phyloP scores from a whole-genome alignment of 2,329 filamentous ascomycete species.

The Setomelanomma holmii region DNA sequence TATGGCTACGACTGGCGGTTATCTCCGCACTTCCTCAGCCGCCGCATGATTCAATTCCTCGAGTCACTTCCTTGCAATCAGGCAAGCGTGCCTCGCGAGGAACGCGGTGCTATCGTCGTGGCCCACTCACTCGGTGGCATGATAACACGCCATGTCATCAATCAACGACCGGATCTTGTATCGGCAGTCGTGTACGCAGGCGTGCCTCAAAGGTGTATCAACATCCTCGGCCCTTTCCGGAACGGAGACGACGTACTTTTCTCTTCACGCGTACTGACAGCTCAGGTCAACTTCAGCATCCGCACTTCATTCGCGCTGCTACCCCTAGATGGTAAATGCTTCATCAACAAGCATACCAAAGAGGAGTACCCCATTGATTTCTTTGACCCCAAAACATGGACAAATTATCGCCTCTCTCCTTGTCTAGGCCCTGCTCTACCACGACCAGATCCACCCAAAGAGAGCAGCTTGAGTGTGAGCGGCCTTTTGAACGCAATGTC shows the following conservation, averaged over 20 bases:
- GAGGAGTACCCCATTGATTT: constrained; percentile 86
- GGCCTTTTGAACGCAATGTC: constrained; percentile 57
- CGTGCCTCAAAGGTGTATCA: constrained; percentile 84
- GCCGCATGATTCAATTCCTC: constrained; percentile 75
- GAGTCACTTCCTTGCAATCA: constrained; percentile 77
- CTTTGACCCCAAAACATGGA: constrained; percentile 80
- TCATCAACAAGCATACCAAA: constrained; percentile 81
- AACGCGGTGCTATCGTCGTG: constrained; percentile 78
- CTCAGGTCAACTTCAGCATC: constrained; percentile 91
- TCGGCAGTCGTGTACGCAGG: constrained; percentile 86
- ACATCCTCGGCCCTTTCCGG: constrained; percentile 86
- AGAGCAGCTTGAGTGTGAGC: constrained; percentile 50
- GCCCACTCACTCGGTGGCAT: constrained; percentile 88
- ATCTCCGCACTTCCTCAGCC: constrained; percentile 77
- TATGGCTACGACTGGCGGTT: constrained; percentile 96
- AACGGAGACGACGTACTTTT: constrained; percentile 93
- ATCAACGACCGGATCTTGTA: constrained; percentile 83
- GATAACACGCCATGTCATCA: constrained; percentile 87
- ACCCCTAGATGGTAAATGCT: constrained; percentile 86
- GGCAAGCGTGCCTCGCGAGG: constrained; percentile 57
- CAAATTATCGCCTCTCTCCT: constrained; percentile 77
- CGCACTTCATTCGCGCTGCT: constrained; percentile 85
- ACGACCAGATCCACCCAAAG: constrained; percentile 50
- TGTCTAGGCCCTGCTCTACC: constrained; percentile 75
- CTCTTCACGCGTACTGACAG: constrained; percentile 87